Evolutionary conservation across 306 rosid species (phyloP).

Genomic region (Clitoria ternatea): DNA sequence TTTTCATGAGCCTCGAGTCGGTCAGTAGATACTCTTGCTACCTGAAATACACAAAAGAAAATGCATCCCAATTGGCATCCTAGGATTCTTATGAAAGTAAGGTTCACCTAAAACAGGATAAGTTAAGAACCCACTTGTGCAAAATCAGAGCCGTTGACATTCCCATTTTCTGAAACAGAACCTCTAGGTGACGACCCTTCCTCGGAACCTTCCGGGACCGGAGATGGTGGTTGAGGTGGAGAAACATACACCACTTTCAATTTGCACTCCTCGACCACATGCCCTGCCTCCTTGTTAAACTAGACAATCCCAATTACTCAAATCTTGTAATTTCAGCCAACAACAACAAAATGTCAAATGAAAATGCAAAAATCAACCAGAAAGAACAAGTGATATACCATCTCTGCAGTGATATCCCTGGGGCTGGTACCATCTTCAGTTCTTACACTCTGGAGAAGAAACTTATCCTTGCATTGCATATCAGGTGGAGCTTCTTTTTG

Average conservation of each 20-base stretch:
- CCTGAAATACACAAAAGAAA: constrained; percentile 46
- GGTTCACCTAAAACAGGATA: constrained; percentile 11
- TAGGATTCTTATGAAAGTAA: background rate
- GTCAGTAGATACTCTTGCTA: constrained; percentile 49
- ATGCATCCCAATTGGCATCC: constrained; percentile 8
- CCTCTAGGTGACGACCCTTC: constrained; percentile 96
- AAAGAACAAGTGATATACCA: constrained; percentile 48
- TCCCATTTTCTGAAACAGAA: constrained; percentile 83
- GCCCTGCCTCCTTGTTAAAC: constrained; percentile 94
- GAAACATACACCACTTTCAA: constrained; percentile 84
- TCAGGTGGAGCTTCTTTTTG: constrained; percentile 86
- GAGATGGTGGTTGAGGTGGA: constrained; percentile 97
- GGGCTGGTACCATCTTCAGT: constrained; percentile 43
- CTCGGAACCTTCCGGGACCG: constrained; percentile 93
- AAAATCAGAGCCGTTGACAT: constrained; percentile 45
- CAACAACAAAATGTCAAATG: background rate
- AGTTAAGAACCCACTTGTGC: constrained; percentile 48
- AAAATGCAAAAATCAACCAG: constrained; percentile 7
- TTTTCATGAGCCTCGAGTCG: constrained; percentile 49
- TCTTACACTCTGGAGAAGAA: constrained; percentile 93
- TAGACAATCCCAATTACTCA: constrained; percentile 37
- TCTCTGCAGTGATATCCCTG: constrained; percentile 75
- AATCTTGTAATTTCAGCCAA: constrained; percentile 27
- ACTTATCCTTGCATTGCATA: constrained; percentile 97
- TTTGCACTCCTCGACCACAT: constrained; percentile 89